Evolutionary conservation across 495 filamentous ascomycete species (phyloP).

Genomic region (Aspergillus hancockii): DNA sequence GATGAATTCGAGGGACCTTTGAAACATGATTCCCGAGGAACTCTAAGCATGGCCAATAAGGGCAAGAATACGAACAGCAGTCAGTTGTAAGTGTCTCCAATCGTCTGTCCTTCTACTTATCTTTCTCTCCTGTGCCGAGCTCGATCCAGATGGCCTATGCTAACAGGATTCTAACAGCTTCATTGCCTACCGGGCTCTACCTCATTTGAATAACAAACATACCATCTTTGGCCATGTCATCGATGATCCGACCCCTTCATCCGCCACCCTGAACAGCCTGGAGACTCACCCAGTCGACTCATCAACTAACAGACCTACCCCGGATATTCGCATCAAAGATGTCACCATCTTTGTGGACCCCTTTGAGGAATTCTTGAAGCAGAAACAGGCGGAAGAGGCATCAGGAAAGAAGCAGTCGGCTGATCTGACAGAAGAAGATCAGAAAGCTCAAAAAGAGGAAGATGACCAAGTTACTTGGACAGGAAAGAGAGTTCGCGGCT

Average conservation of each 20-base stretch:
- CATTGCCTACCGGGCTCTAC: conserved; percentile 78
- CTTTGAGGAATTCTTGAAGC: conserved; percentile 82
- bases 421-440: conserved; percentile 37
- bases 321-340: conserved; percentile 77
- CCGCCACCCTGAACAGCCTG: conserved; percentile 63
- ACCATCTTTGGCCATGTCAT: conserved; percentile 92
- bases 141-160: not conserved
- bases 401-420: conserved; percentile 41
- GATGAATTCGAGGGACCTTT: conserved; percentile 92
- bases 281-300: conserved; percentile 70
- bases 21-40: conserved; percentile 74
- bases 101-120: not conserved
- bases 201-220: conserved; percentile 90
- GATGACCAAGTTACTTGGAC: conserved; percentile 92
- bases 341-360: conserved; percentile 90
- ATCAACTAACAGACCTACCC: conserved; percentile 66
- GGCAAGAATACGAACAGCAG: conserved; percentile 94
- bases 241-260: conserved; percentile 64
- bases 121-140: not conserved
- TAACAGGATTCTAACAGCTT: conserved; percentile 49
- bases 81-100: conserved; percentile 66
- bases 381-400: conserved; percentile 52
- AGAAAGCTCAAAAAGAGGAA: conserved; percentile 63
- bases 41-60: conserved; percentile 96
- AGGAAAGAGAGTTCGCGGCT: conserved; percentile 71